A percentile compares a stretch with the other conserved stretches of the same genome.
Conservation (phyloP, 2,329 filamentous ascomycete species). For the Arthrinium phaeospermum region DNA sequence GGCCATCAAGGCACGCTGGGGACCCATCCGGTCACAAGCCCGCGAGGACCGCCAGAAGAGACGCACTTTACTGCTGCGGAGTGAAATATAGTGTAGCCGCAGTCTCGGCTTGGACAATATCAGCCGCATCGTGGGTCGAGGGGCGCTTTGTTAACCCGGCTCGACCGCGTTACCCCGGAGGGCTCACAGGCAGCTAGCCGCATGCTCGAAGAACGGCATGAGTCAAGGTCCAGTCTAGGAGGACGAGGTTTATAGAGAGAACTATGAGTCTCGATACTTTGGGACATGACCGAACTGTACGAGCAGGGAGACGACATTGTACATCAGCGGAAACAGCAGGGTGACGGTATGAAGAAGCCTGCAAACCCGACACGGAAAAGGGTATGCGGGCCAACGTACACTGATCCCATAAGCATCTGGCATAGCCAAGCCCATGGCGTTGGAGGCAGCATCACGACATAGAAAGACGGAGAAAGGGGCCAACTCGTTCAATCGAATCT, state of each 20-base stretch:
- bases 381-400: background rate
- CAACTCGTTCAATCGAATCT: slow-evolving; percentile 14
- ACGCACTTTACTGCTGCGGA: slow-evolving; percentile 56
- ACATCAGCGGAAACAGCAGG: background rate
- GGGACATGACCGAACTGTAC: slow-evolving; percentile 13
- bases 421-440: slow-evolving; percentile 20
- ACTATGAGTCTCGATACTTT: background rate
- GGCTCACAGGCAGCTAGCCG: background rate
- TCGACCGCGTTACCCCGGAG: background rate
- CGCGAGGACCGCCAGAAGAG: slow-evolving; percentile 61
- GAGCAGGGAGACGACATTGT: slow-evolving; percentile 19
- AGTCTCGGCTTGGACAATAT: background rate
- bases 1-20: slow-evolving; percentile 61
- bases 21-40: slow-evolving; percentile 59
- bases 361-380: slow-evolving; percentile 10
- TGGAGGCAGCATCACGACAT: slow-evolving; percentile 6
- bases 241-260: background rate
- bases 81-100: slow-evolving; percentile 49
- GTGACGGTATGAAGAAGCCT: background rate
- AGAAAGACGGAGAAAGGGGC: background rate
- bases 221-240: background rate
- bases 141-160: background rate
- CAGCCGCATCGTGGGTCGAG: background rate
- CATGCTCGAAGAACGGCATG: background rate
- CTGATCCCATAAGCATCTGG: slow-evolving; percentile 20